Evolutionary conservation across 805 yeast species (phyloP).

Genomic region (Diddensiella santjacobensis): DNA sequence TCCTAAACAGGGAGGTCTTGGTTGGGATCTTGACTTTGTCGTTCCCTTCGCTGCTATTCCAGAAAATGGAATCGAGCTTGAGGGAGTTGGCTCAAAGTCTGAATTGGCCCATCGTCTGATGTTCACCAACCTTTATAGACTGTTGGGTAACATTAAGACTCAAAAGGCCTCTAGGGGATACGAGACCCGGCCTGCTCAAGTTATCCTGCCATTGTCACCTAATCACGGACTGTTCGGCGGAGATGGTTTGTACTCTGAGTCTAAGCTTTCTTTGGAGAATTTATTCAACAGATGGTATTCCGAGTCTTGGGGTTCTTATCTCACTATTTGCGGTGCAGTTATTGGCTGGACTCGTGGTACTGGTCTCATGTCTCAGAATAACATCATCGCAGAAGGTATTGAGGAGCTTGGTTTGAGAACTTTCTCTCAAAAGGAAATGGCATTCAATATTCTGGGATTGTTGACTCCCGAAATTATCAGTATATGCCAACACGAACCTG

Average conservation of each 20-base stretch:
- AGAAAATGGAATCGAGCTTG: slow-evolving; percentile 95
- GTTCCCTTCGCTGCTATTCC: slow-evolving; percentile 99
- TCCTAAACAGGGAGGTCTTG: slow-evolving; percentile 82
- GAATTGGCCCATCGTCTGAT: slow-evolving; percentile 98
- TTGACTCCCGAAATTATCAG: slow-evolving; percentile 81
- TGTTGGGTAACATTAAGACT: slow-evolving; percentile 84
- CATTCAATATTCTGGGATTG: slow-evolving; percentile 93
- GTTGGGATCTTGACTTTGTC: slow-evolving; percentile 95
- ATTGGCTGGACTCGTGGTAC: slow-evolving; percentile 99
- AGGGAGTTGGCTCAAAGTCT: slow-evolving; percentile 87
- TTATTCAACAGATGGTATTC: slow-evolving; percentile 98
- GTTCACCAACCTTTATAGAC: slow-evolving; percentile 91
- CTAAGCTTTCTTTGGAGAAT: slow-evolving; percentile 92
- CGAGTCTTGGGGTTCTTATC: slow-evolving; percentile 91
- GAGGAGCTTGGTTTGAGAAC: slow-evolving; percentile 96
- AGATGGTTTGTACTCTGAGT: slow-evolving; percentile 97
- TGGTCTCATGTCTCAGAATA: slow-evolving; percentile 96
- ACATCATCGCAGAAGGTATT: slow-evolving; percentile 95
- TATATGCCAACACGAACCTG: slow-evolving; percentile 89
- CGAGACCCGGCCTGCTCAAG: slow-evolving; percentile 98
- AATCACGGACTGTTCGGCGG: slow-evolving; percentile 99
- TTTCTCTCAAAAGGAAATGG: slow-evolving; percentile 98
- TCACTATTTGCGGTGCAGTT: slow-evolving; percentile 96
- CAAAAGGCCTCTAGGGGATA: slow-evolving; percentile 71
- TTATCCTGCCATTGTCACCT: slow-evolving; percentile 93